Evolutionary conservation across 768 basidiomycete genomes (phyloP).

Genomic region (Xerocomus potaroensis): DNA sequence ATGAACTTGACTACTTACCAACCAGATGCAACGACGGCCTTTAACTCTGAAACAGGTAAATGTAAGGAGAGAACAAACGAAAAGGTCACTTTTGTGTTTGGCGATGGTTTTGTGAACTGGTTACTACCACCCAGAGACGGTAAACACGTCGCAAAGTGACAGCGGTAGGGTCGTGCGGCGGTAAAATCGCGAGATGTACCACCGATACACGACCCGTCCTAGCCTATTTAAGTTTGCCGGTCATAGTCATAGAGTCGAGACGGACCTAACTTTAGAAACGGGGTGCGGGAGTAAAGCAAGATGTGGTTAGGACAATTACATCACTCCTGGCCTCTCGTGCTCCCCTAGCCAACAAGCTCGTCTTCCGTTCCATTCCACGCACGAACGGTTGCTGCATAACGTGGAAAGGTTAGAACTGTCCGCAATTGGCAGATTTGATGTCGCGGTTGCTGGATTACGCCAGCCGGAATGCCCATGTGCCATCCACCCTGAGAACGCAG

Average conservation of each 20-base stretch:
- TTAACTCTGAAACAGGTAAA: neutral
- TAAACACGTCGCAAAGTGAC: neutral
- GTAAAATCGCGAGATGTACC: constrained; percentile 4
- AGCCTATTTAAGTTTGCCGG: constrained; percentile 13
- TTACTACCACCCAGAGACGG: neutral
- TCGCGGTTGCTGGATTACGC: constrained; percentile 8
- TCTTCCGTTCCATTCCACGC: constrained; percentile 1
- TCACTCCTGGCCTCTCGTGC: constrained; percentile 3
- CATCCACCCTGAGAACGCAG: constrained; percentile 5
- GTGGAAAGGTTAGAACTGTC: constrained; percentile 9
- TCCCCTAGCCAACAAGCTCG: constrained; percentile 3
- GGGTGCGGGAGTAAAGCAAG: constrained; percentile 1
- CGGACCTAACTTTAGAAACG: constrained; percentile 10
- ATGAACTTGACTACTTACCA: constrained; percentile 7
- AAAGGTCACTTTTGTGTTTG: neutral
- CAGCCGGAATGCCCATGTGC: constrained; percentile 14
- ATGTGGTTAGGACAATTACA: constrained; percentile 19
- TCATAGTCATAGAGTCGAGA: neutral
- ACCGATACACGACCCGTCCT: neutral
- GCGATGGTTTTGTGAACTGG: neutral
- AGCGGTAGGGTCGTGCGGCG: neutral
- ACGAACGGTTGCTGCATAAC: constrained; percentile 3
- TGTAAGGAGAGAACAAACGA: neutral
- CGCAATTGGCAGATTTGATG: constrained; percentile 17
- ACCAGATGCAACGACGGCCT: neutral